phyloP scores from a whole-genome alignment of 768 basidiomycete species.

The Lentinula guzmanii region DNA sequence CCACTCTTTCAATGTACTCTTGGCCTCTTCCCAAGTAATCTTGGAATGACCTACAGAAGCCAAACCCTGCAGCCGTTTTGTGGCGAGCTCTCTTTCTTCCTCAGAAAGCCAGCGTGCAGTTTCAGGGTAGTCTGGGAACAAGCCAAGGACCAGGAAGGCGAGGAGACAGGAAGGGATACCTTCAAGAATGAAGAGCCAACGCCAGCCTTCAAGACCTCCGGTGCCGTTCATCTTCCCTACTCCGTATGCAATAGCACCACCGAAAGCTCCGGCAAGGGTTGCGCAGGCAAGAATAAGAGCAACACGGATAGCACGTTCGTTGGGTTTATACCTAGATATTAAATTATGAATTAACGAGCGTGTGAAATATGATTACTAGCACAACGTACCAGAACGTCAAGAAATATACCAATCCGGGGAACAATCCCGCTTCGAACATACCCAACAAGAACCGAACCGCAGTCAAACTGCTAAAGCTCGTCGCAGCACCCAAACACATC shows the following conservation, averaged over 20 bases:
- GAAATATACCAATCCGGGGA: conserved; percentile 35
- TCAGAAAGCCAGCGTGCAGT: conserved; percentile 36
- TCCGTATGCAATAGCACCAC: conserved; percentile 27
- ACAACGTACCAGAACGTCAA: conserved; percentile 38
- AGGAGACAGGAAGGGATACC: conserved; percentile 37
- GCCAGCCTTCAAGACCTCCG: conserved; percentile 17
- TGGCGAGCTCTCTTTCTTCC: conserved; percentile 33
- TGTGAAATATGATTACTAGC: neutral
- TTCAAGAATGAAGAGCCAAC: conserved; percentile 31
- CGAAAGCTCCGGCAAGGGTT: conserved; percentile 27
- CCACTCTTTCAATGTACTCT: conserved; percentile 28
- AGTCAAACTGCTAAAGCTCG: conserved; percentile 30
- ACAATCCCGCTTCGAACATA: conserved; percentile 34
- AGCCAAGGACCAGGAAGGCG: conserved; percentile 21
- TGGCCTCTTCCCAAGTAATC: conserved; percentile 32
- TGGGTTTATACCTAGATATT: conserved; percentile 2
- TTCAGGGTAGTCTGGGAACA: conserved; percentile 47
- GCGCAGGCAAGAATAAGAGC: conserved; percentile 26
- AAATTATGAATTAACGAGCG: neutral
- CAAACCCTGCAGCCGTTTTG: conserved; percentile 18
- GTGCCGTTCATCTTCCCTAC: conserved; percentile 21
- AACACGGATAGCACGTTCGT: conserved; percentile 14
- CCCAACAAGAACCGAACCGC: conserved; percentile 39
- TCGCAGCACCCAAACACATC: conserved; percentile 28
- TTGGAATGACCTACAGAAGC: conserved; percentile 17